Conservation (phyloP, 345 rosid genomes). For the Noccaea bulbosa region DNA sequence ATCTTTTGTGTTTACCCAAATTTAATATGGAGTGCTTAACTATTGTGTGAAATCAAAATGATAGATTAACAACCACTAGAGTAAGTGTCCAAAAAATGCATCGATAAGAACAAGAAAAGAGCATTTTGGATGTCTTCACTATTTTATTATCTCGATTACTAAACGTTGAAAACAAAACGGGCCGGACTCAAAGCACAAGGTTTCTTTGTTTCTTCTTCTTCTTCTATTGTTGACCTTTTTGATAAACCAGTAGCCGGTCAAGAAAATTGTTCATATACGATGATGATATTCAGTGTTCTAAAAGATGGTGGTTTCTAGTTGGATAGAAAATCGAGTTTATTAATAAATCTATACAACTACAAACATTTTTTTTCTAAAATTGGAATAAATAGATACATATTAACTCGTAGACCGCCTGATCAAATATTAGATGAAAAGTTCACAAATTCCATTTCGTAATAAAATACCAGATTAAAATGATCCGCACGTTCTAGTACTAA, state of each 20-base stretch:
- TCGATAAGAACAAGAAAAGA: constrained; percentile 19
- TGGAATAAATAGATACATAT: constrained; percentile 9
- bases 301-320: constrained; percentile 23
- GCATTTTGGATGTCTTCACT: constrained; percentile 18
- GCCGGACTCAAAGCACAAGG: constrained; percentile 26
- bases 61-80: constrained; percentile 4
- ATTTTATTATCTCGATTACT: not conserved
- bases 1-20: constrained; percentile 10
- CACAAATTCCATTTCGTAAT: not conserved
- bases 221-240: constrained; percentile 31
- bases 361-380: not conserved
- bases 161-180: constrained; percentile 20
- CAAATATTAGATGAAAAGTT: constrained; percentile 1
- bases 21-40: constrained; percentile 5
- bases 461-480: not conserved
- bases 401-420: not conserved
- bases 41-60: constrained; percentile 4
- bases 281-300: constrained; percentile 23
- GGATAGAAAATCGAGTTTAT: constrained; percentile 4
- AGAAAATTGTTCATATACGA: constrained; percentile 38
- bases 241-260: constrained; percentile 30
- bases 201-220: constrained; percentile 21
- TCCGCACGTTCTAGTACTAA: not conserved
- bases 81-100: not conserved
- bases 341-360: not conserved